Evolutionary conservation across 1,284 basidiomycete genomes (phyloP).

Genomic region (Trichosporon sp.): DNA sequence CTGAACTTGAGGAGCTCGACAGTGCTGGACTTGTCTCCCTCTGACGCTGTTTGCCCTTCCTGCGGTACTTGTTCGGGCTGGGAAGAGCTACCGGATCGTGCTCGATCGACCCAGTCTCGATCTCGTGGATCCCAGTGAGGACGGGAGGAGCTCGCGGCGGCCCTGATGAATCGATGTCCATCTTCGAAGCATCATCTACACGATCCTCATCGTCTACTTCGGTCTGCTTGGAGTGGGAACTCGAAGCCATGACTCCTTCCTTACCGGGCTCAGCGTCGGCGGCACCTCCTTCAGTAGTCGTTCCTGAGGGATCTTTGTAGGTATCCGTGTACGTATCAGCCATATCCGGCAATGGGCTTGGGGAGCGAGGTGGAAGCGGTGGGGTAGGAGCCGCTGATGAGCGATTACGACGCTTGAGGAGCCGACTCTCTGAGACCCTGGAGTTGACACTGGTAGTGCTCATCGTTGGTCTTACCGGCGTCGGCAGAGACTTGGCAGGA

Average conservation of each 20-base stretch:
- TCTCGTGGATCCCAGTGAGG: not conserved
- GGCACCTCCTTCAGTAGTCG: not conserved
- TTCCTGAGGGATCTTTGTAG: not conserved
- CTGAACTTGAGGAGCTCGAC: conserved; percentile 7
- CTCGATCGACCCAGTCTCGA: not conserved
- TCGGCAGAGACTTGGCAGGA: not conserved
- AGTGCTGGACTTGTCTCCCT: not conserved
- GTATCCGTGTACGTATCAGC: not conserved
- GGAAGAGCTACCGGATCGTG: not conserved
- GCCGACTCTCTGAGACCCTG: not conserved
- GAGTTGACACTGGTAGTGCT: not conserved
- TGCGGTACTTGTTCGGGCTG: not conserved
- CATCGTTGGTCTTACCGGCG: not conserved
- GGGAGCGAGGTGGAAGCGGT: not conserved
- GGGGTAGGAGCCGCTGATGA: not conserved
- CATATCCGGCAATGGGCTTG: not conserved
- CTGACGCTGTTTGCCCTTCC: not conserved
- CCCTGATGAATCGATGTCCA: too few species aligned
- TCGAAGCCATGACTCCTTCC: not conserved
- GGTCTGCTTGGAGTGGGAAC: not conserved
- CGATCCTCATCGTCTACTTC: not conserved
- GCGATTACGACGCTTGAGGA: not conserved
- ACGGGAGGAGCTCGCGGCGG: not conserved
- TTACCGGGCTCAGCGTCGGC: not conserved
- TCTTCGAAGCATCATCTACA: not conserved